Evolutionary conservation across 306 rosid genomes (phyloP), one percentile per base, ranked within the genome.

Genomic region (Quercus dentata): DNA sequence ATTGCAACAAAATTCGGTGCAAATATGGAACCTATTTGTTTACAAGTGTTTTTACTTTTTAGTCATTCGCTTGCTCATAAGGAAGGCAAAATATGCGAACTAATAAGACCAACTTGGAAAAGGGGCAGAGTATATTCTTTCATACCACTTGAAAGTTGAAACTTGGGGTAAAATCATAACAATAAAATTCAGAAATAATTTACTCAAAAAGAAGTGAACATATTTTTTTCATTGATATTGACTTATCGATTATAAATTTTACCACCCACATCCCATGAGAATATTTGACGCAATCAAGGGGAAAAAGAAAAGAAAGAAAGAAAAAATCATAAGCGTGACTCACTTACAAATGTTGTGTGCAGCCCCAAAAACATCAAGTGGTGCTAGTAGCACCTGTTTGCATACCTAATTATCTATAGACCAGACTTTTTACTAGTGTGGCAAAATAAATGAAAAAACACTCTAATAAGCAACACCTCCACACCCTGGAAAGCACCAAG

Each of bases 391-490:
- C 87, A 81, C 90, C 86, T 77, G 64, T 78, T 77, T 81, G 59
- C 80, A 87, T 77, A 79, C 79, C 84, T 78, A 76, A 78, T 74
- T 73, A 65, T 72, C 90, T 85, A 82, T 79, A 77, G 75, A 78
- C 77, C 80, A 89, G 83, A 88, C 88, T 71, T 87, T 68, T 87
- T 68, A 74, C 85, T 80, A 79, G 87, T 76, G 83, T 83, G 85
- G 73, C 82, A 72, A 89, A 85, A 78, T 81, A 74, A 54, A 81
- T 76, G 84, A 81, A 67, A 67, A 82, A 84, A 76, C 82, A 83
- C 70, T 84, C 79, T 35, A 76, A 64, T 81, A 84, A 78, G 81
- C 74, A 79, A 78, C 82, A 84, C 85, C 87, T 87, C 83, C 87
- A 72, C 77, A 71, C 77, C 79, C 55, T 46, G 31, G 74, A 88